Conservation (phyloP, 768 basidiomycete genomes). For the Lentinula detonsa region DNA sequence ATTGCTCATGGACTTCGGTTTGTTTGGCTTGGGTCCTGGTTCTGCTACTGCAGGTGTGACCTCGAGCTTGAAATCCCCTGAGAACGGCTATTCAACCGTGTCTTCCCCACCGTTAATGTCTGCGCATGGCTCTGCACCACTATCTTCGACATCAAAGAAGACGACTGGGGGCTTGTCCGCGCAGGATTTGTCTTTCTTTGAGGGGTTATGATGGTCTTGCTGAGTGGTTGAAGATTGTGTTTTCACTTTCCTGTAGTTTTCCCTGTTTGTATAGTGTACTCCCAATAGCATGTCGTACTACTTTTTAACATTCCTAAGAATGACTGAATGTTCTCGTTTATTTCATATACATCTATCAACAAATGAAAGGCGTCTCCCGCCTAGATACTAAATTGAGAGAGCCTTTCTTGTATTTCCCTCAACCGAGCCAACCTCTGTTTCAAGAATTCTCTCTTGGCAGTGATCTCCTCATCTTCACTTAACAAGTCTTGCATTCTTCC, state of each 20-base stretch:
- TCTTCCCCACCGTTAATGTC: not conserved
- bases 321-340: too few species aligned
- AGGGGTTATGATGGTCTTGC: constrained; percentile 43
- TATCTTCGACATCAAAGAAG: not conserved
- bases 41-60: not conserved
- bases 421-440: constrained; percentile 19
- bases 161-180: constrained; percentile 58
- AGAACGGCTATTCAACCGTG: not conserved
- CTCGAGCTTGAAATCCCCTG: not conserved
- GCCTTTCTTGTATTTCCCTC: constrained; percentile 24
- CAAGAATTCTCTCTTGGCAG: constrained; percentile 22
- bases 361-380: too few species aligned
- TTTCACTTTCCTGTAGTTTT: not conserved
- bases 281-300: too few species aligned
- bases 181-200: constrained; percentile 85
- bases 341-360: too few species aligned
- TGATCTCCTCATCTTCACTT: constrained; percentile 32
- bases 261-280: not conserved
- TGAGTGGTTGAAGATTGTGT: not conserved
- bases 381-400: constrained; percentile 10
- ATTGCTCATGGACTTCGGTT: not conserved
- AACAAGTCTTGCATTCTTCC: constrained; percentile 24
- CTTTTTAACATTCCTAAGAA: too few species aligned
- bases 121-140: constrained; percentile 13
- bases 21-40: not conserved